Evolutionary conservation across 768 basidiomycete genomes (phyloP).

Genomic region (Cystofilobasidium bisporidii): DNA sequence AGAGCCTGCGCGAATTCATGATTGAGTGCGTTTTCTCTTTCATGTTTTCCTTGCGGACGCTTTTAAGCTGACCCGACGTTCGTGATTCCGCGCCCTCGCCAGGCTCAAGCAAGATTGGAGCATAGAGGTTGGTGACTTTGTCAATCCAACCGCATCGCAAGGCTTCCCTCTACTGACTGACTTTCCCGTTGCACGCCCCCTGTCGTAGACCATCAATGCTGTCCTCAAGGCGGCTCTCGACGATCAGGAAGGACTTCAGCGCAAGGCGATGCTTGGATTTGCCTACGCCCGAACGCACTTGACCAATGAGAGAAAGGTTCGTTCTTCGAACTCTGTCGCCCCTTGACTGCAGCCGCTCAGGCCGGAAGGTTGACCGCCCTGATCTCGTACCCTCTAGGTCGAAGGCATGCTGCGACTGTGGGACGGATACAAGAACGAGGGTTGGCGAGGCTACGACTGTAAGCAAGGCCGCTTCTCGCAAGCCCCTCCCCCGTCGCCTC

Average conservation of each 20-base stretch:
- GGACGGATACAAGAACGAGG: slow-evolving; percentile 14
- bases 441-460: slow-evolving; percentile 25
- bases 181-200: not conserved
- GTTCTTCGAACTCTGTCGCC: not conserved
- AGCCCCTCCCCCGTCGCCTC: not conserved
- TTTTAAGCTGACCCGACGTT: not conserved
- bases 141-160: not conserved
- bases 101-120: not conserved
- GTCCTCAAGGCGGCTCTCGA: slow-evolving; percentile 14
- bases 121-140: not conserved
- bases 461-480: not conserved
- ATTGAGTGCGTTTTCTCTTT: slow-evolving; percentile 15
- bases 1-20: slow-evolving; percentile 22
- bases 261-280: slow-evolving; percentile 26
- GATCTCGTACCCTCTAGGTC: not conserved
- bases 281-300: slow-evolving; percentile 26
- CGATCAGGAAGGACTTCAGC: slow-evolving; percentile 21
- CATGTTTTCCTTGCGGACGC: too few species aligned
- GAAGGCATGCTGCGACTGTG: slow-evolving; percentile 21
- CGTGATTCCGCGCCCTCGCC: too few species aligned
- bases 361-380: too few species aligned
- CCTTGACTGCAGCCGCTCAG: too few species aligned
- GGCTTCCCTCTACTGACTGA: not conserved
- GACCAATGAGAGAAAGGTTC: slow-evolving; percentile 21
- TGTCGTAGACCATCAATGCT: slow-evolving; percentile 24